A percentile compares a stretch with the other conserved stretches of the same genome.
Evolutionary conservation across 2,329 filamentous ascomycete species (phyloP).

Genomic region (Chaetomiaceae sp.): DNA sequence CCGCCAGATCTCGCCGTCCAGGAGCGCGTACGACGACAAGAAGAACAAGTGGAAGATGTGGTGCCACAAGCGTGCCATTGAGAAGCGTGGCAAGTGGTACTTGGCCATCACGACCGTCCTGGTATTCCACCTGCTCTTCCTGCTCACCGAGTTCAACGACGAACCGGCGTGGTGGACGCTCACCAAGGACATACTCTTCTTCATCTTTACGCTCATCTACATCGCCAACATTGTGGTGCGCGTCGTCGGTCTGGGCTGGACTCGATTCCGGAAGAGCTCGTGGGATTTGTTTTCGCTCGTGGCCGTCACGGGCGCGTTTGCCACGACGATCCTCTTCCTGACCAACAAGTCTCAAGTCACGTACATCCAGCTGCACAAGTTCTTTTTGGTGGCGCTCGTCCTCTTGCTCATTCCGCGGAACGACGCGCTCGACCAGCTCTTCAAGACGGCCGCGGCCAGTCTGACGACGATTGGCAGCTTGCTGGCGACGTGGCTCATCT

Average conservation of each 20-base stretch:
- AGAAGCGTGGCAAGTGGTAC: conserved; percentile 93
- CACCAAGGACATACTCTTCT: conserved; percentile 70
- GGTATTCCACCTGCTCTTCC: conserved; percentile 73
- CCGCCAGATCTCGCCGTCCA: conserved; percentile 89
- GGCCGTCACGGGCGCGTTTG: conserved; percentile 72
- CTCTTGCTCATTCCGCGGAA: conserved; percentile 91
- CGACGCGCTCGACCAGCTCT: conserved; percentile 93
- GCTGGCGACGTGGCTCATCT: conserved; percentile 92
- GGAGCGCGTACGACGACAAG: conserved; percentile 75
- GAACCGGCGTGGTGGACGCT: conserved; percentile 67
- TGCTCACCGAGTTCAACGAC: conserved; percentile 80
- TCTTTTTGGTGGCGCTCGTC: conserved; percentile 86
- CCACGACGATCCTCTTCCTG: conserved; percentile 74
- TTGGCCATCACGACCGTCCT: conserved; percentile 72
- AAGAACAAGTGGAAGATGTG: conserved; percentile 78
- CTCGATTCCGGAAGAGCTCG: conserved; percentile 82
- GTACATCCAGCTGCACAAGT: conserved; percentile 82
- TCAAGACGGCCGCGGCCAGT: conserved; percentile 96
- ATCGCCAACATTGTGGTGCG: conserved; percentile 77
- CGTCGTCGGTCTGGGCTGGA: conserved; percentile 85
- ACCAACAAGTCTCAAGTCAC: conserved; percentile 53
- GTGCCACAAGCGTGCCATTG: conserved; percentile 91
- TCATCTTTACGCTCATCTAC: conserved; percentile 77
- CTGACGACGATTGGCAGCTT: conserved; percentile 85
- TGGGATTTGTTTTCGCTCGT: conserved; percentile 92